Evolutionary conservation across 2,329 filamentous ascomycete species (phyloP).

Genomic region (Zalaria obscura): DNA sequence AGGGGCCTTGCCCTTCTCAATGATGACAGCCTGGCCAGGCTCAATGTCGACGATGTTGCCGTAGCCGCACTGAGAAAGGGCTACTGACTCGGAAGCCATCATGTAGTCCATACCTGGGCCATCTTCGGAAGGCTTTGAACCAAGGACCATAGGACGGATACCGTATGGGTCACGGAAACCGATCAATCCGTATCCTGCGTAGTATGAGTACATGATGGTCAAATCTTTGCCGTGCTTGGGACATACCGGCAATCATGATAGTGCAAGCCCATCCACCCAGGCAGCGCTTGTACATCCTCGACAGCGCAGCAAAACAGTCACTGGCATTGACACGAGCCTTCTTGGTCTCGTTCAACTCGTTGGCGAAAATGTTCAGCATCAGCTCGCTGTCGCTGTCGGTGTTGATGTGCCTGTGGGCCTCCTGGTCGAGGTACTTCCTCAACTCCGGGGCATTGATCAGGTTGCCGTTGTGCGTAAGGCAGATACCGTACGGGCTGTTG

Average conservation of each 20-base stretch:
- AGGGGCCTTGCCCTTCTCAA: constrained; percentile 61
- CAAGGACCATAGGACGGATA: constrained; percentile 70
- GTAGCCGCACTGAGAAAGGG: constrained; percentile 70
- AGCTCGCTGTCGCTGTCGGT: constrained; percentile 80
- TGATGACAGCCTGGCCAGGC: constrained; percentile 75
- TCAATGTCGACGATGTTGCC: constrained; percentile 60
- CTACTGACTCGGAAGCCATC: constrained; percentile 80
- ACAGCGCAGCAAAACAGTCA: constrained; percentile 60
- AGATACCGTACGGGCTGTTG: constrained; percentile 72
- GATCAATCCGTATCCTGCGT: constrained; percentile 56
- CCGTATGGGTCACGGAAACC: constrained; percentile 69
- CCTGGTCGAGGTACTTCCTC: constrained; percentile 56
- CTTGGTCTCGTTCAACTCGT: constrained; percentile 64
- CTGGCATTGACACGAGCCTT: constrained; percentile 68
- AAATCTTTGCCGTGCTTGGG: neutral
- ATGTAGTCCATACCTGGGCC: constrained; percentile 63
- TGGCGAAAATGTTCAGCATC: constrained; percentile 78
- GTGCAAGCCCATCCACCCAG: constrained; percentile 68
- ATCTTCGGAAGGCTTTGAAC: constrained; percentile 54
- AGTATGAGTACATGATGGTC: constrained; percentile 3
- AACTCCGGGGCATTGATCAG: constrained; percentile 66
- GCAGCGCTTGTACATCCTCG: constrained; percentile 58
- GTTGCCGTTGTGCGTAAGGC: constrained; percentile 76
- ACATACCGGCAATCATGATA: constrained; percentile 59
- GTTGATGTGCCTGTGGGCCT: constrained; percentile 76